Evolutionary conservation across 1,139 yeast species (phyloP), one percentile per base, ranked within the genome.

Genomic region (Pichia sp.): DNA sequence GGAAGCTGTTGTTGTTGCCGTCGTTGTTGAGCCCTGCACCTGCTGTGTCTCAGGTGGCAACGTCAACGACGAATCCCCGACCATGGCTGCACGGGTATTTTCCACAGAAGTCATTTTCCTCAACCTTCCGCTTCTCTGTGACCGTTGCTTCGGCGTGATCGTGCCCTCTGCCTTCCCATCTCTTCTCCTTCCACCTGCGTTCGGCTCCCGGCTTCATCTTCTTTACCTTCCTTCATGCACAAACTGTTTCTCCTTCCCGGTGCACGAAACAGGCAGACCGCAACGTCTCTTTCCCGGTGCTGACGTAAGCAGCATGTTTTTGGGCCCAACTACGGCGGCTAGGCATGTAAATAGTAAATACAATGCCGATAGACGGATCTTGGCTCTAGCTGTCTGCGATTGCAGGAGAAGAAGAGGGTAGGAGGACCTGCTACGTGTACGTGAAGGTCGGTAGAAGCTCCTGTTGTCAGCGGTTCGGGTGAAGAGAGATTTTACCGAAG

Each of bases 31-130:
- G 13, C 41, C 16, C 6, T 10, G 41, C 16, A 36, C 41, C 16
- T 10, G 16, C 41, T 36, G n/a, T n/a, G 41, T n/a, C n/a, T 36
- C 41, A n/a, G 41, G 8, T 36, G 41, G 41, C 16, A 15, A n/a
- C 16, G 41, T 15, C 41, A 36, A n/a, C 16, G 41, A 36, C 41
- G 41, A 36, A n/a, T 36, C 41, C 41, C 41, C 41, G 16, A 36
- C 41, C 41, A 36, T 36, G n/a, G 41, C 16, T 10, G 41, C 41
- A 43, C 15, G 45, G 15, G 11, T 43, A 29, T 29, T 43, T 16
- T 43, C 45, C 45, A 43, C 29, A 8, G 38, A 41, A 32, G 47
- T 47, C 41, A 29, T 34, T 32, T 32, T n/a, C 6, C 36, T 46
- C 41, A 44, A 44, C 43, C 16, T 46, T 26, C n/a, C 32, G 19